Percentiles rank a stretch among this genome's conserved stretches.
phyloP scores from a whole-genome alignment of 495 filamentous ascomycete species.

The Aspergillus coremiiformis region DNA sequence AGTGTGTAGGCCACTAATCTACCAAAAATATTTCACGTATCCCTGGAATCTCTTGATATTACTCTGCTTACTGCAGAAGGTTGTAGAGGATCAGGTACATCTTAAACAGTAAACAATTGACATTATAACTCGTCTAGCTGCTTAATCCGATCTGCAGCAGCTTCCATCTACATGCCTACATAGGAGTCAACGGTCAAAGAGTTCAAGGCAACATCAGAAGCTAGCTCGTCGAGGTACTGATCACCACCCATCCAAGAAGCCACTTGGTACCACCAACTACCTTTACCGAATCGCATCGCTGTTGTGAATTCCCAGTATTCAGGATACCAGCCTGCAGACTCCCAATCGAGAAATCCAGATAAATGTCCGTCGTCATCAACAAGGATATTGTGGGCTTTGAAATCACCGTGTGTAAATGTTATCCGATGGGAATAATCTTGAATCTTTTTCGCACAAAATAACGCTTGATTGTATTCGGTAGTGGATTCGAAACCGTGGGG shows the following conservation, averaged over 20 bases:
- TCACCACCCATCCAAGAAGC: slow-evolving; percentile 21
- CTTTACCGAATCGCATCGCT: slow-evolving; percentile 19
- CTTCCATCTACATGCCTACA: slow-evolving; percentile 6
- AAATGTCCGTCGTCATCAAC: slow-evolving; percentile 35
- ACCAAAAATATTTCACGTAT: no score
- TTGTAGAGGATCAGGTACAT: no score
- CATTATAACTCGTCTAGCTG: no score
- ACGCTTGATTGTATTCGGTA: slow-evolving; percentile 16
- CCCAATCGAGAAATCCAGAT: slow-evolving; percentile 48
- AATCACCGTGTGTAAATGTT: slow-evolving; percentile 44
- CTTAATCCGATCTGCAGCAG: no score
- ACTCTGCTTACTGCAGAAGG: no score
- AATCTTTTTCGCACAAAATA: slow-evolving; percentile 15
- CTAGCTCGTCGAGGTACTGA: slow-evolving; percentile 17
- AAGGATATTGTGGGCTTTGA: slow-evolving; percentile 43
- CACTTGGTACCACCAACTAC: slow-evolving; percentile 25
- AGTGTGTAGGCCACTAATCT: no score
- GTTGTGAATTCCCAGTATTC: slow-evolving; percentile 50
- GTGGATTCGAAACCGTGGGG: slow-evolving; percentile 8
- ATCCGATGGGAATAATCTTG: slow-evolving; percentile 12
- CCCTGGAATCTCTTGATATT: no score
- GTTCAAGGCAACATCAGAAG: slow-evolving; percentile 20
- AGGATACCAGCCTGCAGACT: slow-evolving; percentile 45
- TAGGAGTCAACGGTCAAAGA: slow-evolving; percentile 24
- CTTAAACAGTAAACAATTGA: no score